These are phyloP conservation scores for Strigomonas galati DNA, from an alignment of 208 protist genomes.

Conservation along the genomic window DNA sequence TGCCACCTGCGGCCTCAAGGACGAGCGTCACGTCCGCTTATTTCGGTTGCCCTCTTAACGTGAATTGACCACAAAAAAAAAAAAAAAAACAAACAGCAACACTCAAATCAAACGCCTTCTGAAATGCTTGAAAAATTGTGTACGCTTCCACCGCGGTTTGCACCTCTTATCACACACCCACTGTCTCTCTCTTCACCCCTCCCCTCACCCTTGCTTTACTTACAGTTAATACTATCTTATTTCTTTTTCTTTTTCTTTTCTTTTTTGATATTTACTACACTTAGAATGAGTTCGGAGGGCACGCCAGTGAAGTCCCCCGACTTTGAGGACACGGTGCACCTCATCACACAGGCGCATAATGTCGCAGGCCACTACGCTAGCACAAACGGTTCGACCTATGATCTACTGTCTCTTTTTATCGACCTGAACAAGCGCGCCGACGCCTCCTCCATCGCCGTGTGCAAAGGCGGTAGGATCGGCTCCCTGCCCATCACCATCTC, in stretches of 20 bases:
- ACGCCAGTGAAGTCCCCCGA: no score
- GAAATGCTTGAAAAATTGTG: no score
- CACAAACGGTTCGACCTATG: not conserved
- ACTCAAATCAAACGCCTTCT: no score
- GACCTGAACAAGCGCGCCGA: not conserved
- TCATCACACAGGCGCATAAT: not conserved
- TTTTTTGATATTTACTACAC: no score
- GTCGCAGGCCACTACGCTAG: not conserved
- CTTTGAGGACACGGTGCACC: not conserved
- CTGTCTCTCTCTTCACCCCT: no score
- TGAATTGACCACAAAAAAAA: not conserved
- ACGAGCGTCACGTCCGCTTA: slow-evolving; percentile 43
- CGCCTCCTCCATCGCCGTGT: not conserved
- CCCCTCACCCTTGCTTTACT: no score
- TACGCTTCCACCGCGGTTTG: no score
- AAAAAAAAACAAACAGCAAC: not conserved
- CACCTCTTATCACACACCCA: no score
- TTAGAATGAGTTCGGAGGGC: no score
- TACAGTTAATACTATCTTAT: no score
- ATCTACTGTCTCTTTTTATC: slow-evolving; percentile 8
- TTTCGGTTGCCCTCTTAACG: slow-evolving; percentile 8
- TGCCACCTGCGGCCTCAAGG: slow-evolving; percentile 55
- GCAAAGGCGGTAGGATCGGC: not conserved
- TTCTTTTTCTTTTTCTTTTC: no score
- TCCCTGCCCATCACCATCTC: not conserved